Evolutionary conservation across 1,284 basidiomycete species (phyloP).

Genomic region (Schizophyllum commune): DNA sequence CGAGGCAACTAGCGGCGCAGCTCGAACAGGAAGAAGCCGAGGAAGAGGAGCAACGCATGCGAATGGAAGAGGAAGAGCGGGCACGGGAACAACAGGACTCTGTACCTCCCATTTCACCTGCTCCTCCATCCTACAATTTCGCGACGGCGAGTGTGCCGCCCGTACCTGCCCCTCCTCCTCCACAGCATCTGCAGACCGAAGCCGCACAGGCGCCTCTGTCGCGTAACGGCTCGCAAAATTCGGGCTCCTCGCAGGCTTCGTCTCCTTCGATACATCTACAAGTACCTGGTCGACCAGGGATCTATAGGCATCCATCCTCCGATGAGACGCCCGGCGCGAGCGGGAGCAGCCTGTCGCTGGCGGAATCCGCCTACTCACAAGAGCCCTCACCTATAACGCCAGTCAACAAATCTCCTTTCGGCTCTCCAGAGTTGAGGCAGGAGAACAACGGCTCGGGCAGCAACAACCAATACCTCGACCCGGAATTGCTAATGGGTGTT

Average conservation of each 20-base stretch:
- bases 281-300: background rate
- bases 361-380: constrained; percentile 1
- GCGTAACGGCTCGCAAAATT: background rate
- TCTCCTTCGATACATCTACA: background rate
- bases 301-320: background rate
- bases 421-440: constrained; percentile 3
- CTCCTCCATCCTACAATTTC: background rate
- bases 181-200: background rate
- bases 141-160: constrained; percentile 4
- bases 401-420: constrained; percentile 6
- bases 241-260: background rate
- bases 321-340: background rate
- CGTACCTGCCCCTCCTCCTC: background rate
- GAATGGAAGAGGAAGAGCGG: constrained; percentile 12
- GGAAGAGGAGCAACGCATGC: background rate
- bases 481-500: constrained; percentile 51
- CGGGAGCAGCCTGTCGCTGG: background rate
- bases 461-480: constrained; percentile 49
- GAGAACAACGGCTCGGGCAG: background rate
- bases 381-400: constrained; percentile 2
- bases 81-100: constrained; percentile 4
- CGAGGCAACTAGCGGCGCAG: constrained; percentile 18
- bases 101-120: background rate
- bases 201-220: background rate
- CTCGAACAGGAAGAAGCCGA: background rate